Evolutionary conservation across 2,329 filamentous ascomycete genomes (phyloP).

Genomic region (Trichoderma endophyticum): DNA sequence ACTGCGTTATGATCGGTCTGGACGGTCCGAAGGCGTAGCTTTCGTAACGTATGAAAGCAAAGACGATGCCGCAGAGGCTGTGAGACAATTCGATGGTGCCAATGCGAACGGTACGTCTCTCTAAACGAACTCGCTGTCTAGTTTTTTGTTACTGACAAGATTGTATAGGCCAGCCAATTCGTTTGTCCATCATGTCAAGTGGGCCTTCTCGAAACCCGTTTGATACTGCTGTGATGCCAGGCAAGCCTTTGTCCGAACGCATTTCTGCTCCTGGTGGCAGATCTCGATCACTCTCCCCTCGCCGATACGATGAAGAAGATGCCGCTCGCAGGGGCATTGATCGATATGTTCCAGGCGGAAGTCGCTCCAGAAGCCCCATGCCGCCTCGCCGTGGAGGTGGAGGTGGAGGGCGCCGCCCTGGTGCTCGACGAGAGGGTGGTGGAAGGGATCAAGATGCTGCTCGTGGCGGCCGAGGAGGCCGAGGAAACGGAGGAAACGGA

Average conservation of each 20-base stretch:
- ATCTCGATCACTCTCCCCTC: constrained; percentile 61
- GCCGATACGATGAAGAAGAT: constrained; percentile 50
- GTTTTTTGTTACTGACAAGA: neutral
- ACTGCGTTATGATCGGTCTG: constrained; percentile 80
- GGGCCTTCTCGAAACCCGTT: constrained; percentile 53
- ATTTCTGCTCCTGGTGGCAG: constrained; percentile 55
- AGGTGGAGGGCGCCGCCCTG: constrained; percentile 42
- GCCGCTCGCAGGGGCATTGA: constrained; percentile 68
- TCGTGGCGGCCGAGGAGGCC: constrained; percentile 33
- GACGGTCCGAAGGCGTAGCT: constrained; percentile 80
- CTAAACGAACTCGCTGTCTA: neutral
- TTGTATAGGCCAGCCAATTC: constrained; percentile 70
- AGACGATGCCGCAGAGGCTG: constrained; percentile 69
- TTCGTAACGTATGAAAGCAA: constrained; percentile 74
- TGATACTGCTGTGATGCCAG: constrained; percentile 53
- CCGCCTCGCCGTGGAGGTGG: constrained; percentile 48
- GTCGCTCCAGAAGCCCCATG: constrained; percentile 58
- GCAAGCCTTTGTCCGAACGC: constrained; percentile 58
- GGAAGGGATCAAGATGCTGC: constrained; percentile 35
- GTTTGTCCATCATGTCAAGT: constrained; percentile 61
- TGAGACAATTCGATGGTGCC: constrained; percentile 80
- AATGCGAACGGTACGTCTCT: constrained; percentile 69
- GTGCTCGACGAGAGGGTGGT: constrained; percentile 42
- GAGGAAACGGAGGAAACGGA: constrained; percentile 22
- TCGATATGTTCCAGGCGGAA: constrained; percentile 67